A percentile compares a stretch with the other conserved stretches of the same genome.
Conservation (phyloP, 176 grass and related monocot genomes). For the Aegilops umbellulata region DNA sequence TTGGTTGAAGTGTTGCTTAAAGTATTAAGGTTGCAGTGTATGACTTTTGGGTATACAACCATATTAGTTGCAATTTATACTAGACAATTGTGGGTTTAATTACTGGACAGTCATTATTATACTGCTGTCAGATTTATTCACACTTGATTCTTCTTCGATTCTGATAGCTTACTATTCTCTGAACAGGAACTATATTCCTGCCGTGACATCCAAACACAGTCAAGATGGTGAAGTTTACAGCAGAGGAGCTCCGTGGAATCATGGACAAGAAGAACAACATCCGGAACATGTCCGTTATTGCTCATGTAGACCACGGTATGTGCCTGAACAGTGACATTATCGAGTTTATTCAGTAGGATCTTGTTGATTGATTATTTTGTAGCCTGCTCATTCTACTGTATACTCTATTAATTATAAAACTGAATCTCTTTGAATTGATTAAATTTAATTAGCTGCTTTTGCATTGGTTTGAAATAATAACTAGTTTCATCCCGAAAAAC, state of each 20-base stretch:
- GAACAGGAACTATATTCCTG: constrained; percentile 9
- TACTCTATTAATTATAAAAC: not conserved
- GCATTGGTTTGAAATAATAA: not conserved
- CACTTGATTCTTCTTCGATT: not conserved
- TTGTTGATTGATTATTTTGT: not conserved
- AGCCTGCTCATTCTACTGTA: not conserved
- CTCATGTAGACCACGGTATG: constrained; percentile 86
- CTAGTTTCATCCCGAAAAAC: not conserved
- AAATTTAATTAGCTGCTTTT: not conserved
- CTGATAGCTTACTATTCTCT: not conserved
- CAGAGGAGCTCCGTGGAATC: constrained; percentile 72
- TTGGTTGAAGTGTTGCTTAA: not conserved
- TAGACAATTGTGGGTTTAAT: not conserved
- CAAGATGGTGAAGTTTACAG: constrained; percentile 98
- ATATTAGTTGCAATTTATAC: not conserved
- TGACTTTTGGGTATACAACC: not conserved
- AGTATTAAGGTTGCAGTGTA: not conserved
- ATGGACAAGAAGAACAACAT: constrained; percentile 94
- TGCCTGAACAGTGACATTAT: not conserved
- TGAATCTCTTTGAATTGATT: not conserved
- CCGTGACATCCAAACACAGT: constrained; percentile 29
- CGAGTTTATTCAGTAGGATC: not conserved
- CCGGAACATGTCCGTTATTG: constrained; percentile 87
- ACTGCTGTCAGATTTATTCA: not conserved
- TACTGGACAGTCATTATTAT: not conserved